Conservation (phyloP, 1,284 basidiomycete species). For the Ganoderma lucidum region DNA sequence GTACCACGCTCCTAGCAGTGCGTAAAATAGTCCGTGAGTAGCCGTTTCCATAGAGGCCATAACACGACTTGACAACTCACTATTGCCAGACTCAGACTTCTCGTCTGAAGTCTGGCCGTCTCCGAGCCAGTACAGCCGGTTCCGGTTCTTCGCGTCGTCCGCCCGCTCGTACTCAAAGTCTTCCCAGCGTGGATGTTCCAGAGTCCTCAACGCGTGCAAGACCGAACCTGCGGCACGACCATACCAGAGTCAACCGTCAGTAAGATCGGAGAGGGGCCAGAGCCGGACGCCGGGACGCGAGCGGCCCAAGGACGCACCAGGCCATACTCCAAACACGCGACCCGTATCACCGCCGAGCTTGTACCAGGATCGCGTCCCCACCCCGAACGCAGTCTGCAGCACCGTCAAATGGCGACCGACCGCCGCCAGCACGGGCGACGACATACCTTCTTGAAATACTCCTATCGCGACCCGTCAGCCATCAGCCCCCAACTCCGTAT, state of each 20-base stretch:
- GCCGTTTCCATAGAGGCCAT: neutral
- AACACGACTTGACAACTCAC: neutral
- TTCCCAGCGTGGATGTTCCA: neutral
- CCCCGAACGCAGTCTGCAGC: neutral
- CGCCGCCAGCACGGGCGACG: neutral
- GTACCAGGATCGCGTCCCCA: neutral
- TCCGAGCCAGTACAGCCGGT: neutral
- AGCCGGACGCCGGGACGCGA: no score
- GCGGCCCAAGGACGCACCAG: neutral
- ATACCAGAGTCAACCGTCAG: neutral
- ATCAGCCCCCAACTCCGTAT: no score
- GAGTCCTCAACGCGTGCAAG: neutral
- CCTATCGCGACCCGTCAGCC: neutral
- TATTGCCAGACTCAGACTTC: neutral
- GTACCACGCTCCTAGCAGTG: neutral
- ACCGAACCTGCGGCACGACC: neutral
- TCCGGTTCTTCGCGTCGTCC: neutral
- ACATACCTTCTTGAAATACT: conserved; percentile 19
- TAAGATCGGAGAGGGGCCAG: neutral
- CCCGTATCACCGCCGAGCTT: neutral
- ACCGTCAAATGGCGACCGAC: neutral
- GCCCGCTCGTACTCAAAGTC: neutral
- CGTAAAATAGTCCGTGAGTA: neutral
- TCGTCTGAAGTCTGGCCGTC: neutral
- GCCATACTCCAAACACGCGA: neutral